A percentile compares a stretch with the other conserved stretches of the same genome.
These are phyloP conservation scores for Neurospora sp. DNA, from an alignment of 2,329 filamentous ascomycete species.

Conservation along the genomic window DNA sequence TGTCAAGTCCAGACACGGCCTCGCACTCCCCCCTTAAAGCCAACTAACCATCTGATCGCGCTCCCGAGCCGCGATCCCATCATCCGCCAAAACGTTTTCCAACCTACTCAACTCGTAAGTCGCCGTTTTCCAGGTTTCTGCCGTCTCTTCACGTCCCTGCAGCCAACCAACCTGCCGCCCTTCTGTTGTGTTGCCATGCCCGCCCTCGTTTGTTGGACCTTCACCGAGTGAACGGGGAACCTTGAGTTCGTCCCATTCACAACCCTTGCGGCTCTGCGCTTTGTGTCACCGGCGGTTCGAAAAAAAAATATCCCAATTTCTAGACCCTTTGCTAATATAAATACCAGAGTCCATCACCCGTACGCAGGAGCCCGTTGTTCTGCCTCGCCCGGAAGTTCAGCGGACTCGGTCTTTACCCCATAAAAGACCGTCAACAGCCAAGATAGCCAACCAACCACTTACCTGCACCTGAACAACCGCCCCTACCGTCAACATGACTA, in stretches of 20 bases:
- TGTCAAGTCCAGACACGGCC: not conserved
- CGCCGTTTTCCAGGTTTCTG: not conserved
- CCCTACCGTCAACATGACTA: constrained; percentile 59
- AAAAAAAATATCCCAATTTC: not conserved
- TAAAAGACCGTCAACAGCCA: constrained; percentile 30
- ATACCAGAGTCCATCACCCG: constrained; percentile 74
- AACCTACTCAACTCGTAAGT: constrained; percentile 93
- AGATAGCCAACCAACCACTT: not conserved
- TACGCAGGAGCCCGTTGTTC: constrained; percentile 94
- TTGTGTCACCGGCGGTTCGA: not conserved
- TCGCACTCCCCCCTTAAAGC: not conserved
- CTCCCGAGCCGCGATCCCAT: constrained; percentile 47
- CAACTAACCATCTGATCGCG: constrained; percentile 36
- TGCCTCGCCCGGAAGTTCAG: constrained; percentile 75
- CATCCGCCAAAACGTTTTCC: constrained; percentile 89
- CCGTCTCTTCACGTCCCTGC: not conserved
- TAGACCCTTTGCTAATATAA: not conserved
- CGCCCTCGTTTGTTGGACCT: not conserved
- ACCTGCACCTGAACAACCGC: constrained; percentile 1
- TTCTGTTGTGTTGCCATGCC: not conserved
- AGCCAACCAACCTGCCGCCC: not conserved
- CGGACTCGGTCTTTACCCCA: constrained; percentile 51
- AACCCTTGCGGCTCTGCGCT: constrained; percentile 1
- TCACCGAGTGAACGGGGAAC: not conserved
- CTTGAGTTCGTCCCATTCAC: not conserved